These are phyloP conservation scores for Xanthoparmelia taractica DNA, from an alignment of 495 filamentous ascomycete genomes.

Conservation along the genomic window DNA sequence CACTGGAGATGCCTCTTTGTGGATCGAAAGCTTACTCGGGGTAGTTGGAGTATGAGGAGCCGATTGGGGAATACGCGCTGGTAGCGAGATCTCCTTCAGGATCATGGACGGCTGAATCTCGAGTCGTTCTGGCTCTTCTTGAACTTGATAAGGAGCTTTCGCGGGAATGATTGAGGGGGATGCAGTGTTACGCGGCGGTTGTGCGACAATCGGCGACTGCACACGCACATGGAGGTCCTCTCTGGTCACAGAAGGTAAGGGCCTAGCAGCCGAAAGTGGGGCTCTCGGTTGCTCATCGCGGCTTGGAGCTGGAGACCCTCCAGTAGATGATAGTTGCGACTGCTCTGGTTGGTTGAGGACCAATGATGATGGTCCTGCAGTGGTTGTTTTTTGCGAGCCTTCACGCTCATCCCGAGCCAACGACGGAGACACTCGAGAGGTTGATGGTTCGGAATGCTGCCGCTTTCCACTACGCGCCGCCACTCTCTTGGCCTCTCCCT, in stretches of 20 bases:
- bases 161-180: constrained; percentile 19
- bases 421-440: neutral
- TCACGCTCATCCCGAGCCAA: constrained; percentile 2
- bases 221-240: constrained; percentile 11
- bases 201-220: constrained; percentile 4
- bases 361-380: neutral
- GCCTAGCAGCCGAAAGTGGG: neutral
- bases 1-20: constrained; percentile 18
- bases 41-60: constrained; percentile 22
- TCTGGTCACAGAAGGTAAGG: constrained; percentile 1
- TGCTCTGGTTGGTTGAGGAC: neutral
- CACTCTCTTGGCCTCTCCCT: constrained; percentile 13
- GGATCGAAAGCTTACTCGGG: constrained; percentile 25
- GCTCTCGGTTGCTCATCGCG: constrained; percentile 6
- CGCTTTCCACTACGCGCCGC: constrained; percentile 13
- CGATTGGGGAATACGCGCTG: constrained; percentile 15
- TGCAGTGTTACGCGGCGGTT: constrained; percentile 6
- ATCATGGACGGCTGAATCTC: constrained; percentile 19
- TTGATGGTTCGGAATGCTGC: constrained; percentile 9
- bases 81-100: constrained; percentile 15
- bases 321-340: neutral
- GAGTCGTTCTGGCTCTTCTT: constrained; percentile 14
- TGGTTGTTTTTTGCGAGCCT: neutral
- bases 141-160: constrained; percentile 14
- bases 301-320: constrained; percentile 1